These are phyloP conservation scores for Tolypocladium tundrense DNA, from an alignment of 2,329 filamentous ascomycete species.

Conservation along the genomic window DNA sequence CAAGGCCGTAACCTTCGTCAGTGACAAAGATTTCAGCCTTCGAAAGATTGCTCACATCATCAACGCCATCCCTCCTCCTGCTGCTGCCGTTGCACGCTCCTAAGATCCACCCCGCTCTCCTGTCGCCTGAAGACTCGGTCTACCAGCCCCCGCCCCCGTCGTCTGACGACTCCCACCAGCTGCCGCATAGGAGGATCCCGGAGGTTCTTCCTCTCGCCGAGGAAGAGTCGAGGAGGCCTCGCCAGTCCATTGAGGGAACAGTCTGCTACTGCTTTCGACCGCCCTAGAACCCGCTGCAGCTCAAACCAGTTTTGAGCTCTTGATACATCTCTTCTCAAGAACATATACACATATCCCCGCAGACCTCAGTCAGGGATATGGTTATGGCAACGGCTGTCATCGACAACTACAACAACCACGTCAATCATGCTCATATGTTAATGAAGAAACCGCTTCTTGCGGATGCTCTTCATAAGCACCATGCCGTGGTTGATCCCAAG, in stretches of 20 bases:
- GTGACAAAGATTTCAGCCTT: conserved; percentile 61
- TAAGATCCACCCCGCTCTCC: conserved; percentile 39
- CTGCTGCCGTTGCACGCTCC: conserved; percentile 32
- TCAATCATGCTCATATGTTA: conserved; percentile 38
- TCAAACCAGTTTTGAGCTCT: conserved; percentile 1
- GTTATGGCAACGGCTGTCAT: conserved; percentile 54
- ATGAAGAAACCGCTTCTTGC: conserved; percentile 32
- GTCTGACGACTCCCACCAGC: conserved; percentile 62
- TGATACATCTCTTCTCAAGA: not conserved
- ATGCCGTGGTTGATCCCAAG: conserved; percentile 47
- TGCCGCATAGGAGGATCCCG: conserved; percentile 99
- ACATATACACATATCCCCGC: not conserved
- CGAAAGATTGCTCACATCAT: conserved; percentile 55
- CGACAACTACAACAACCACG: conserved; percentile 40
- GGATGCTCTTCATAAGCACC: conserved; percentile 29
- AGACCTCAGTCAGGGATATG: conserved; percentile 39
- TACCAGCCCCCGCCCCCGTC: conserved; percentile 38
- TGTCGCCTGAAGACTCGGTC: conserved; percentile 40
- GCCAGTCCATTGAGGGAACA: conserved; percentile 82
- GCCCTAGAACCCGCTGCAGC: conserved; percentile 60
- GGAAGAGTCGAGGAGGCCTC: conserved; percentile 99
- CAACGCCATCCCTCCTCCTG: conserved; percentile 53
- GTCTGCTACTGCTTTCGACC: conserved; percentile 92
- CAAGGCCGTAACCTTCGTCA: conserved; percentile 49
- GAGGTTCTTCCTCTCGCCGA: conserved; percentile 98